Conservation (phyloP, 106 monocot species). For the Vanilla planifolia region DNA sequence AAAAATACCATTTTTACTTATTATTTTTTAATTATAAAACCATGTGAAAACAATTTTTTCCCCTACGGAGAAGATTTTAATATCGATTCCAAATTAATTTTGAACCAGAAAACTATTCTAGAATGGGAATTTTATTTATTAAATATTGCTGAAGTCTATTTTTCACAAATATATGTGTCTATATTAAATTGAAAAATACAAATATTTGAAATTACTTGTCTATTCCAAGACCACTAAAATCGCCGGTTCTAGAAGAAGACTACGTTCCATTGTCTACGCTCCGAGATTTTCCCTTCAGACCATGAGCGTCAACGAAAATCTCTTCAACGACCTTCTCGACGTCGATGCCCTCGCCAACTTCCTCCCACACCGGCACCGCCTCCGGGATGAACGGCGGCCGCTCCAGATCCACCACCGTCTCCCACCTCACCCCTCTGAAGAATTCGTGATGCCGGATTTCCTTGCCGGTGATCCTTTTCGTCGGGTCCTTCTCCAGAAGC, state of each 20-base stretch:
- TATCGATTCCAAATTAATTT: too few relatives aligned
- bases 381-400: slow-evolving; percentile 79
- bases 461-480: slow-evolving; percentile 32
- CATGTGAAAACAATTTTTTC: too few relatives aligned
- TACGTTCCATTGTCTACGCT: neutral
- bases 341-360: slow-evolving; percentile 19
- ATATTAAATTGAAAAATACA: too few relatives aligned
- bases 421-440: slow-evolving; percentile 73
- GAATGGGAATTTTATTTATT: too few relatives aligned
- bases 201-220: too few relatives aligned
- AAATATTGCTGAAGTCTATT: too few relatives aligned
- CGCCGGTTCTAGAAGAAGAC: neutral
- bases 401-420: slow-evolving; percentile 29
- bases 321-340: slow-evolving; percentile 73
- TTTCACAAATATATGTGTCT: too few relatives aligned
- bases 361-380: slow-evolving; percentile 6
- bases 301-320: neutral
- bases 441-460: slow-evolving; percentile 69
- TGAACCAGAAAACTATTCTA: too few relatives aligned
- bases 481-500: slow-evolving; percentile 78
- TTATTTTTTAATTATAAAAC: too few relatives aligned
- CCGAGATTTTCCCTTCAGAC: neutral
- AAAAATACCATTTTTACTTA: too few relatives aligned
- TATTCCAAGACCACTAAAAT: too few relatives aligned
- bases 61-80: too few relatives aligned